These are phyloP conservation scores for Trichoderma erinaceum DNA, from an alignment of 495 filamentous ascomycete species.

Conservation along the genomic window DNA sequence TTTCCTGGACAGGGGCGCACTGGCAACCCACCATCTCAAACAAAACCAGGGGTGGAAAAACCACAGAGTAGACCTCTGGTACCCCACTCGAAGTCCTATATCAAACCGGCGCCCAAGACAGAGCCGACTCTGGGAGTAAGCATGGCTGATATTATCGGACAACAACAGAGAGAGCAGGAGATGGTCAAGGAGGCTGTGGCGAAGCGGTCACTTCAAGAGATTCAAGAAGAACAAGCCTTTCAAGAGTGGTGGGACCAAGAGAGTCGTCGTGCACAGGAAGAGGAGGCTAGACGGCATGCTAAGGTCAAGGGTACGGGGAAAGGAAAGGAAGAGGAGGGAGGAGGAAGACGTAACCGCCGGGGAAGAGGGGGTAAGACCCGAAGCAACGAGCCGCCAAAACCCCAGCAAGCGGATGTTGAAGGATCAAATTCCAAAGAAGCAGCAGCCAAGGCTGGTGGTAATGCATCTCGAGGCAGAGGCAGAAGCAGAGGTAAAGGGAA, in stretches of 20 bases:
- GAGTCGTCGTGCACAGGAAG: slow-evolving; percentile 59
- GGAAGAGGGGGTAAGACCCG: slow-evolving; percentile 13
- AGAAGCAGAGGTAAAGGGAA: not conserved
- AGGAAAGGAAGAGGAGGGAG: slow-evolving; percentile 26
- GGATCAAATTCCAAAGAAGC: not conserved
- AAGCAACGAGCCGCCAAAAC: slow-evolving; percentile 11
- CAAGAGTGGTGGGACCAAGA: slow-evolving; percentile 98
- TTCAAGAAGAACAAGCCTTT: slow-evolving; percentile 94
- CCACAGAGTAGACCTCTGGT: slow-evolving; percentile 24
- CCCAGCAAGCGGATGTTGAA: slow-evolving; percentile 4
- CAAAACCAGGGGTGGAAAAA: slow-evolving; percentile 18
- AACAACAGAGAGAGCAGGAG: slow-evolving; percentile 81
- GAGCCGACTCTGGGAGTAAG: slow-evolving; percentile 60
- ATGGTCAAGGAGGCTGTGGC: slow-evolving; percentile 73
- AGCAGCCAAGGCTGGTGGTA: not conserved
- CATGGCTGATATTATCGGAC: slow-evolving; percentile 80
- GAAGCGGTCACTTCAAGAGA: slow-evolving; percentile 83
- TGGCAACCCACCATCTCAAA: slow-evolving; percentile 13
- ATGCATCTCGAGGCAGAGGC: not conserved
- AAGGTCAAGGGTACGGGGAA: slow-evolving; percentile 27
- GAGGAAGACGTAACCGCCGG: slow-evolving; percentile 8
- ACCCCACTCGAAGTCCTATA: slow-evolving; percentile 48
- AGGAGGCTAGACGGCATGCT: slow-evolving; percentile 47
- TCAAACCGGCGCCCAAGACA: slow-evolving; percentile 36
- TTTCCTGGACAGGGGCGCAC: slow-evolving; percentile 41